Base-by-base conservation (phyloP, 305 asterid species). In the Euphrasia arctica region DNA sequence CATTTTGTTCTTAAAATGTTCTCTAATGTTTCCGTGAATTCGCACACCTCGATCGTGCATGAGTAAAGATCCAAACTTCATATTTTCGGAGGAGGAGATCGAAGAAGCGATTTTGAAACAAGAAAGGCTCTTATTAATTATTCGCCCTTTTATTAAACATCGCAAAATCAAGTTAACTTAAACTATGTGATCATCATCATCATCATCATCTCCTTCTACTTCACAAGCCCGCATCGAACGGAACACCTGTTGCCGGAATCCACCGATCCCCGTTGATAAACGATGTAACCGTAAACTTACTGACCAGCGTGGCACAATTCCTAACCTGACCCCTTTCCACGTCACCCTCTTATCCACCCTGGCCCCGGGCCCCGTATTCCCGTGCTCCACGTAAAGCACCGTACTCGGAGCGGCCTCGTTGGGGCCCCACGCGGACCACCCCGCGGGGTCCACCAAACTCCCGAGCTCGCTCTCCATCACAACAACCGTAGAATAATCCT, bases 401-500 rank as follows among this genome's bases (percentile, higher is more conserved):
- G 55, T 50, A 50, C 7, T 28, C 11, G 55, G 55, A 50, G 4
- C 0, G 2, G 9, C 5, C 5, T 0, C 27, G 0, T 18, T 5
- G 0, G 22, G 13, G 2, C 15, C 3, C 75, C 66, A 64, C 0
- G 34, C 49, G 14, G 28, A 0, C 75, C 75, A 65, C 5, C 75
- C 75, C 3, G 6, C 8, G 4, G 63, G 71, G 5, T 65, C 63
- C 5, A 71, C 54, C 10, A 60, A 15, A 0, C 27, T 4, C 4
- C 4, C 4, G 29, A 65, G 31, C 0, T n/a, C 0, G 49, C 62
- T 71, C 9, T 65, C 32, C 67, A 65, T 12, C 12, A 71, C 56
- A n/a, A 71, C 54, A 3, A 2, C 1, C 0, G 71, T 65, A 7
- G 75, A 42, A 8, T 42, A 65, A 0, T 15, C 15, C 0, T 29